phyloP scores from a whole-genome alignment of 169 alveolate species.

The Plasmodium inui region DNA sequence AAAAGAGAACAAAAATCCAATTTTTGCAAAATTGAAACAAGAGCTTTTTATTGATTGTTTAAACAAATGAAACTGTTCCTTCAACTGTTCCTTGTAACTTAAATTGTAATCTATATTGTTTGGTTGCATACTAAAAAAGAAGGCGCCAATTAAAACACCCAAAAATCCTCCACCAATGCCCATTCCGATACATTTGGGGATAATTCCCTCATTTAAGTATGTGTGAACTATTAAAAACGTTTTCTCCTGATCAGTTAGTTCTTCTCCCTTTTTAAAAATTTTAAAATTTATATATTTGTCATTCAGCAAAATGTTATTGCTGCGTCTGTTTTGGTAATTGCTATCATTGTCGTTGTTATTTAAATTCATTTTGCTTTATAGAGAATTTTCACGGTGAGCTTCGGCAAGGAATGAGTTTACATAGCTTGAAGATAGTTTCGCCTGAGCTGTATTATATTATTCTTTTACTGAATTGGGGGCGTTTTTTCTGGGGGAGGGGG shows the following conservation, averaged over 20 bases:
- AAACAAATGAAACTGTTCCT: constrained; percentile 56
- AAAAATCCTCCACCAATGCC: constrained; percentile 73
- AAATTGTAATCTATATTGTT: constrained; percentile 61
- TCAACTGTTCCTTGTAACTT: constrained; percentile 52
- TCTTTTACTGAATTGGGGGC: not conserved
- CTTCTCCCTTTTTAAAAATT: constrained; percentile 70
- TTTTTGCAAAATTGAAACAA: constrained; percentile 55
- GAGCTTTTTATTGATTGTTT: constrained; percentile 61
- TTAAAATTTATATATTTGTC: constrained; percentile 65
- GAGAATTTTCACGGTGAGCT: not conserved
- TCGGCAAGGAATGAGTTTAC: not conserved
- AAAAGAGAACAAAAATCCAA: constrained; percentile 40
- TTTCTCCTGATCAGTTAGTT: constrained; percentile 49
- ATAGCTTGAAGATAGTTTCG: not conserved
- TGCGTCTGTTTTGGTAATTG: constrained; percentile 16
- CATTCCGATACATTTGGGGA: constrained; percentile 73
- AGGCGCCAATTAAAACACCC: constrained; percentile 47
- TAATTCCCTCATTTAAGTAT: constrained; percentile 57
- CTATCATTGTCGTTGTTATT: constrained; percentile 28
- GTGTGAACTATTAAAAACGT: constrained; percentile 58
- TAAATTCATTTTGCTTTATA: constrained; percentile 25
- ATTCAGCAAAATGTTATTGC: constrained; percentile 16
- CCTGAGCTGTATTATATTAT: not conserved
- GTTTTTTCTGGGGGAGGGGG: not conserved
- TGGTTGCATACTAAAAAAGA: constrained; percentile 71